phyloP scores from a whole-genome alignment of 2,329 filamentous ascomycete genomes.

The Hysterium pulicare region DNA sequence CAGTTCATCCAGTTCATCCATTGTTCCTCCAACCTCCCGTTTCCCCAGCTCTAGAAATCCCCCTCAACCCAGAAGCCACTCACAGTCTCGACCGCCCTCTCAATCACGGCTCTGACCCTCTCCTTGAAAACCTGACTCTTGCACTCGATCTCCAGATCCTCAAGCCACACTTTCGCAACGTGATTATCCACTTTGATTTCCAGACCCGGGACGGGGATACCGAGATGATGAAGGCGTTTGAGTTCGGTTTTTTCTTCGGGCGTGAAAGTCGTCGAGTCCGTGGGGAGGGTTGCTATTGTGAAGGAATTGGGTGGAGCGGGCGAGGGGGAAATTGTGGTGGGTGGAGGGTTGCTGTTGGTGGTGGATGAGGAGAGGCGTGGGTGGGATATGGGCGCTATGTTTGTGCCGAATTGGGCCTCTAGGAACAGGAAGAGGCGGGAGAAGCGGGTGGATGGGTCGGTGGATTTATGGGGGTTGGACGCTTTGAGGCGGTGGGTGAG shows the following conservation, averaged over 20 bases:
- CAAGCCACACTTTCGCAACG: slow-evolving; percentile 84
- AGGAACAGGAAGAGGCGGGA: slow-evolving; percentile 90
- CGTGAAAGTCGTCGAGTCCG: slow-evolving; percentile 19
- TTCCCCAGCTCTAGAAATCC: too few relatives aligned
- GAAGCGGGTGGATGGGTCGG: slow-evolving; percentile 72
- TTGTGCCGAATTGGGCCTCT: slow-evolving; percentile 88
- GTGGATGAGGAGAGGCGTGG: slow-evolving; percentile 51
- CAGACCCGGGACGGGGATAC: slow-evolving; percentile 87
- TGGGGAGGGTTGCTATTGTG: slow-evolving; percentile 8
- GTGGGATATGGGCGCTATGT: slow-evolving; percentile 72
- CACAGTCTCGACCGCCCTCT: slow-evolving; percentile 83
- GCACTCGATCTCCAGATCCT: slow-evolving; percentile 88
- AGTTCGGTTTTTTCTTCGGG: slow-evolving; percentile 54
- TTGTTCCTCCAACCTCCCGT: too few relatives aligned
- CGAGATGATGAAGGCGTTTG: slow-evolving; percentile 73
- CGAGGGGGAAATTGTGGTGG: slow-evolving; percentile 6
- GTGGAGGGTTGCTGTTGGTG: slow-evolving; percentile 3
- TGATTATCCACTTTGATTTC: slow-evolving; percentile 85
- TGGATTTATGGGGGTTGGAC: slow-evolving; percentile 68
- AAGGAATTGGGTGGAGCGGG: neutral
- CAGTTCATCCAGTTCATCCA: too few relatives aligned
- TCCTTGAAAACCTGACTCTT: slow-evolving; percentile 73
- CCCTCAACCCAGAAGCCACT: slow-evolving; percentile 30
- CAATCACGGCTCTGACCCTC: slow-evolving; percentile 82
- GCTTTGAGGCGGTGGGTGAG: slow-evolving; percentile 32